A percentile compares a stretch with the other conserved stretches of the same genome.
These are phyloP conservation scores for Durio zibethinus DNA, from an alignment of 345 rosid species.

Conservation along the genomic window DNA sequence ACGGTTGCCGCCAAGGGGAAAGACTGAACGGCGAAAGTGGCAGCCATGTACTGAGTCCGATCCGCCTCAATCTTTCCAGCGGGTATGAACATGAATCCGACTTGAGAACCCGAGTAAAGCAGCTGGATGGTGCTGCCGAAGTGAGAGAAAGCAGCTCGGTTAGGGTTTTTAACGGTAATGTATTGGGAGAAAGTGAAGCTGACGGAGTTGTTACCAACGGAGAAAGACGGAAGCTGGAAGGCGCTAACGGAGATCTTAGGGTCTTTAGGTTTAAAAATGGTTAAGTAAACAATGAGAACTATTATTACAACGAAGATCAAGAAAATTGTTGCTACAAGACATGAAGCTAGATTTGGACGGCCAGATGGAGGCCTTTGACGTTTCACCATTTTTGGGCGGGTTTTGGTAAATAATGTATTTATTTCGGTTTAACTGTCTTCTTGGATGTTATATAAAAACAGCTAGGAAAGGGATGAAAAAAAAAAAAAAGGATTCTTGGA, in stretches of 20 bases:
- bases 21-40: conserved; percentile 79
- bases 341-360: conserved; percentile 86
- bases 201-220: conserved; percentile 76
- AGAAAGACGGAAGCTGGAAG: conserved; percentile 91
- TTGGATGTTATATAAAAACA: background rate
- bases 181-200: conserved; percentile 90
- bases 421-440: background rate
- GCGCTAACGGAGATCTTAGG: conserved; percentile 47
- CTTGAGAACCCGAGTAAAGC: conserved; percentile 74
- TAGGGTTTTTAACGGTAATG: conserved; percentile 80
- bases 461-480: background rate
- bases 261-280: conserved; percentile 83
- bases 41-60: conserved; percentile 85
- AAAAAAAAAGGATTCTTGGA: background rate
- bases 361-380: conserved; percentile 40
- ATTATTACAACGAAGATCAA: conserved; percentile 59
- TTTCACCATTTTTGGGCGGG: conserved; percentile 26
- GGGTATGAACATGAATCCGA: conserved; percentile 97
- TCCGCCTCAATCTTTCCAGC: conserved; percentile 87
- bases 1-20: conserved; percentile 49
- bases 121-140: conserved; percentile 93
- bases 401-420: no score
- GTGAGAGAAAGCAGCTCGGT: conserved; percentile 82
- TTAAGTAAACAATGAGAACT: conserved; percentile 78
- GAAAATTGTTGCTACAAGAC: conserved; percentile 87